Base-by-base conservation (phyloP, 176 grass and related monocot species). In the Hordeum marinum region DNA sequence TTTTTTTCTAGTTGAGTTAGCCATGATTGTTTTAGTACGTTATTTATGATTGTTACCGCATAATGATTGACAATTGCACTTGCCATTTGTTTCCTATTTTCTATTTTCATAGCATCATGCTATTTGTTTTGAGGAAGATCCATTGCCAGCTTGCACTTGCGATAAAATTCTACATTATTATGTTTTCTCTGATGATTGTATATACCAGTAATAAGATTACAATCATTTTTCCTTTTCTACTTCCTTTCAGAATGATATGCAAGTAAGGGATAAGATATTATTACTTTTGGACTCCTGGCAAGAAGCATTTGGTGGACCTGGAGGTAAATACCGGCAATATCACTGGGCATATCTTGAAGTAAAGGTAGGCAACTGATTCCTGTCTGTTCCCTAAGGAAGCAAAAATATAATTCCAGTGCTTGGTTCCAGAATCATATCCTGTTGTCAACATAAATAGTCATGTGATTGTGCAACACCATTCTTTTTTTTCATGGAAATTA, bases 251-350 rank as follows among this genome's bases (percentile, higher is more conserved):
- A 80, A 92, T 86, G 96, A 96, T 91, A 94, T 94, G 86, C 90
- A 69, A 86, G 96, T 99, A 78, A 92, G 93, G 73, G 87, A 94
- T 32, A 96, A 99, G 74, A 39, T 88, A 84, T 89, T 99, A 9
- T 37, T 92, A 66, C 93, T 99, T 80, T 82, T 99, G 65, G 96
- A 99, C 71, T 99, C 96, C 67, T 99, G 96, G 96, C 96, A 94
- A 96, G 96, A 99, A 92, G 96, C 96, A 88, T 99, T 99, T 86
- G 91, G 95, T 87, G 95, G 96, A 52, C 88, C 91, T 86, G 82
- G 90, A 89, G 89, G 91, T 59, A 94, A 92, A 87, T 89, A 94
- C 65, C 91, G 86, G 11, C 93, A 96, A 52, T 99, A 94, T 88
- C 91, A 96, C 62, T 94, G 76, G 86, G 91, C 96, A 67, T 99